These are phyloP conservation scores for Gypsophila paniculata DNA, from an alignment of 179 eudicot genomes.

Conservation along the genomic window DNA sequence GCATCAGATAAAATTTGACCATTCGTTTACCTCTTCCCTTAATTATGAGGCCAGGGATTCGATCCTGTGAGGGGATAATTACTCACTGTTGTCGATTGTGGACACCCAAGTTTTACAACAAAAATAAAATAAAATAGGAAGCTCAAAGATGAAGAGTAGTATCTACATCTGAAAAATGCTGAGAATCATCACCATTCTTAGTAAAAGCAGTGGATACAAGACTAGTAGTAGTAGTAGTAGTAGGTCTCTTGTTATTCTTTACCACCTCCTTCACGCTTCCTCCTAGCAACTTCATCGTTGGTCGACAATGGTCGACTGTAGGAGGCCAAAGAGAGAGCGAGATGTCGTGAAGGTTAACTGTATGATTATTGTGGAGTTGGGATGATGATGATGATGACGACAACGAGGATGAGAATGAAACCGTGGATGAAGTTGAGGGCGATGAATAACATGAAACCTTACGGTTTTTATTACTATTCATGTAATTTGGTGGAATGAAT, in stretches of 20 bases:
- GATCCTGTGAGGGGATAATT: too few species aligned
- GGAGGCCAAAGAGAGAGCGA: slow-evolving; percentile 39
- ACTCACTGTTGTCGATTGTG: too few species aligned
- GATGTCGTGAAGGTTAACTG: slow-evolving; percentile 17
- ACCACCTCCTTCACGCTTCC: too few species aligned
- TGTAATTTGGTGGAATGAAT: slow-evolving; percentile 39
- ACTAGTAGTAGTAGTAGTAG: neutral
- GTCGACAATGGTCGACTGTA: neutral
- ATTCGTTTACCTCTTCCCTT: too few species aligned
- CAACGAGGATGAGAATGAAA: slow-evolving; percentile 6
- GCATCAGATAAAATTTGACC: too few species aligned
- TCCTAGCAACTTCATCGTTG: too few species aligned
- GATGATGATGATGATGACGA: slow-evolving; percentile 9
- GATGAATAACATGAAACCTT: slow-evolving; percentile 19
- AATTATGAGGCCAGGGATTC: too few species aligned
- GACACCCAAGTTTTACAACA: too few species aligned
- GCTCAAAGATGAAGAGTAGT: slow-evolving; percentile 75
- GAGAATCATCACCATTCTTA: slow-evolving; percentile 27
- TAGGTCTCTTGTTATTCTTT: too few species aligned
- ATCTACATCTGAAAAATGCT: slow-evolving; percentile 50
- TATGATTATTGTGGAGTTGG: slow-evolving; percentile 10
- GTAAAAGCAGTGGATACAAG: slow-evolving; percentile 14
- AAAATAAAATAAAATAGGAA: neutral
- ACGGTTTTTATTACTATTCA: slow-evolving; percentile 13
- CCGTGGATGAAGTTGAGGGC: neutral